Percentiles rank a stretch among this genome's conserved stretches.
phyloP scores from a whole-genome alignment of 2,329 filamentous ascomycete species.

The Diaporthe longicolla region DNA sequence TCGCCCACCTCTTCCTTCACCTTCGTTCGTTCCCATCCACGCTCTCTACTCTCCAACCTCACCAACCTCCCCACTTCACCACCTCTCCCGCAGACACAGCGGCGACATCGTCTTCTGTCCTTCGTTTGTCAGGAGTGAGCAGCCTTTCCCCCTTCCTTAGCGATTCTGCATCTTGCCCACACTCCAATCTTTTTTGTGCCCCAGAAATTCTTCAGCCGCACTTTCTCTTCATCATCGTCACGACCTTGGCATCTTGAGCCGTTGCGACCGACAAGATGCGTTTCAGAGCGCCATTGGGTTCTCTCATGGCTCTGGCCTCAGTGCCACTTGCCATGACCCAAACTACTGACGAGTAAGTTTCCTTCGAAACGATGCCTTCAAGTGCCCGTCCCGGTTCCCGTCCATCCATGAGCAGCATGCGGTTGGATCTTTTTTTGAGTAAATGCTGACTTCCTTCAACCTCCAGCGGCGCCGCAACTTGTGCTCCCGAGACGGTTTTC shows the following conservation, averaged over 20 bases:
- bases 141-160: too few relatives aligned
- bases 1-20: neutral
- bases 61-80: neutral
- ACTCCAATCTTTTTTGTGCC: neutral
- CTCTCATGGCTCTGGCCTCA: constrained; percentile 54
- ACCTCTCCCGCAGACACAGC: constrained; percentile 10
- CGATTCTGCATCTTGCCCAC: neutral
- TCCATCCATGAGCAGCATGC: constrained; percentile 38
- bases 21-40: constrained; percentile 38
- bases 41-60: constrained; percentile 28
- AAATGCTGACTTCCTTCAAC: constrained; percentile 15
- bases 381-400: constrained; percentile 12
- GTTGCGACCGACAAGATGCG: constrained; percentile 55
- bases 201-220: neutral
- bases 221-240: neutral
- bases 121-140: constrained; percentile 38
- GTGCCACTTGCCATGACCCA: constrained; percentile 52
- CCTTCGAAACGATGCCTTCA: neutral
- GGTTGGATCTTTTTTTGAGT: constrained; percentile 41
- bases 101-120: constrained; percentile 33
- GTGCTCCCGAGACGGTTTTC: constrained; percentile 62
- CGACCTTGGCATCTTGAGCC: neutral
- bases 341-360: constrained; percentile 53
- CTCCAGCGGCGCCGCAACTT: constrained; percentile 51
- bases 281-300: constrained; percentile 52